Evolutionary conservation across 306 rosid genomes (phyloP), one percentile per base, ranked within the genome.

Genomic region (Abrus pulchellus): DNA sequence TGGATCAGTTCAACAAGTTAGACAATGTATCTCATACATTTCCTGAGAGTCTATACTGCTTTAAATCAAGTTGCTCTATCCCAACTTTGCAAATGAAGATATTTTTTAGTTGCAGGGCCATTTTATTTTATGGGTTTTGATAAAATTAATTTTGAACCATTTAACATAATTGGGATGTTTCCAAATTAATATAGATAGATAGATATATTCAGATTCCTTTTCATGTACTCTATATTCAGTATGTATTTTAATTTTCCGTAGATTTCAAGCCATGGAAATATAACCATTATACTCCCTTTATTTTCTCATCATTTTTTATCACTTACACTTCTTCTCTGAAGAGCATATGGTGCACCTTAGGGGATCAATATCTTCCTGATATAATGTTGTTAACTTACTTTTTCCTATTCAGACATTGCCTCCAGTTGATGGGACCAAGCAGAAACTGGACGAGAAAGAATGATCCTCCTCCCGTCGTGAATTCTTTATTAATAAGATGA

Each of bases 381-480:
- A 13, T 34, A 3, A 30, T 74, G 60, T 79, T 64, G 33, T 76
- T 38, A 59, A 80, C 72, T 59, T 57, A 9, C 56, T 66, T 44
- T 75, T 70, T 71, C 53, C 20, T 65, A 27, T 80, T 85, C 45
- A 86, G 89, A 65, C 75, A 83, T 61, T 86, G 77, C 81, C 81
- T 43, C 67, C 87, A 6, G 53, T 76, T 67, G 87, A 86, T 60
- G 85, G 74, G 34, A 72, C 75, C 78, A 83, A 59, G 45, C 72
- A 86, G 72, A 76, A 73, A 72, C 41, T 9, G n/a, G 83, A 83
- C 50, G 79, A 44, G 67, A 80, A 72, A 80, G 71, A 76, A 60
- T 83, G 55, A 83, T 59, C 53, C 40, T 29, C 41, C 67, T 53
- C n/a, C 54, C 61, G 14, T 63, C 14, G 77, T 72, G 65, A 67